phyloP scores from a whole-genome alignment of 2,329 filamentous ascomycete genomes.

The Diaporthe citriasiana region DNA sequence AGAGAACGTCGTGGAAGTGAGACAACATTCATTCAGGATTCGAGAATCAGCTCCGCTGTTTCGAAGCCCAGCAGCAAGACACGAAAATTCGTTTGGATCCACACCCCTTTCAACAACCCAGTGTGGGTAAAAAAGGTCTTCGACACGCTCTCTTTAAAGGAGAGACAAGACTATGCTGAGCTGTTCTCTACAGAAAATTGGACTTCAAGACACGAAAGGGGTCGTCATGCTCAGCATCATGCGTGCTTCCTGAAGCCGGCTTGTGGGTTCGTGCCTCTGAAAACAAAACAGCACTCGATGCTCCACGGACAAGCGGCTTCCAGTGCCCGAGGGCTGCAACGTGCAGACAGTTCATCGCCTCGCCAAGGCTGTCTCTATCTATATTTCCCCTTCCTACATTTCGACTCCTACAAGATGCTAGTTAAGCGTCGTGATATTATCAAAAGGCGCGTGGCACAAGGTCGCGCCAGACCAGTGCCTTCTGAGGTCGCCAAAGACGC shows the following conservation, averaged over 20 bases:
- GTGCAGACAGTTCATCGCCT: neutral
- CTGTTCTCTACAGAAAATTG: constrained; percentile 64
- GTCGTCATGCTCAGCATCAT: constrained; percentile 64
- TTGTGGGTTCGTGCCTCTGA: constrained; percentile 57
- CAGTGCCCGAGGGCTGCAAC: neutral
- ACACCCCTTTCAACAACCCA: constrained; percentile 67
- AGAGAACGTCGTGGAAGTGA: constrained; percentile 1
- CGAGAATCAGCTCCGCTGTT: neutral
- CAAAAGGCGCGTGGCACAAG: constrained; percentile 62
- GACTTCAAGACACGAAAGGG: constrained; percentile 62
- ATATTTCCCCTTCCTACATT: constrained; percentile 68
- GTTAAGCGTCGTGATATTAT: constrained; percentile 67
- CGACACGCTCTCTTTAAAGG: constrained; percentile 55
- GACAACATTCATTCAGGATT: neutral
- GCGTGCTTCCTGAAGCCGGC: constrained; percentile 64
- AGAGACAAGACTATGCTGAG: constrained; percentile 53
- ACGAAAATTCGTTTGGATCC: constrained; percentile 67
- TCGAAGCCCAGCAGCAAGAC: constrained; percentile 44
- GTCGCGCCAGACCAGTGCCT: constrained; percentile 66
- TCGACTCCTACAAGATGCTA: constrained; percentile 70
- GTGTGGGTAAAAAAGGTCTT: constrained; percentile 67
- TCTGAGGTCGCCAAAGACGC: constrained; percentile 63
- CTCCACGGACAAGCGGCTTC: neutral
- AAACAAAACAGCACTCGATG: neutral
- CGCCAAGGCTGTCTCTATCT: constrained; percentile 51